Conservation (phyloP, 2,329 filamentous ascomycete genomes). For the Diplodia seriata region DNA sequence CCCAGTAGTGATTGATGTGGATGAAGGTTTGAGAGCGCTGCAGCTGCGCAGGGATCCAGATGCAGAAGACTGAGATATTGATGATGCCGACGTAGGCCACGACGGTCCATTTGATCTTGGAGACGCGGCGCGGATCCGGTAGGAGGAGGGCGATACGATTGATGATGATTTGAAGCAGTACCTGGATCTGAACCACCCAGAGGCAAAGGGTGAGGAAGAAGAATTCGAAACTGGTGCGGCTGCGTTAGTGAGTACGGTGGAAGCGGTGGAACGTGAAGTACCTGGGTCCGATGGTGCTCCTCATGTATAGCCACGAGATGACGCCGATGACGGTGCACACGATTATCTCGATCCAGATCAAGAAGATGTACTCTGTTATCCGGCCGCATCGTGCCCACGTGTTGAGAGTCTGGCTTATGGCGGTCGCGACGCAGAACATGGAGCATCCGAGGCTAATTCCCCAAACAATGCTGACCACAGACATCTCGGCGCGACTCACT, state of each 20-base stretch:
- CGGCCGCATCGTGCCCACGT: conserved; percentile 9
- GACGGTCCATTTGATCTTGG: conserved; percentile 35
- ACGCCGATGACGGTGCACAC: conserved; percentile 51
- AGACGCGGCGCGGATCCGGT: conserved; percentile 36
- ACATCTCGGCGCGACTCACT: conserved; percentile 10
- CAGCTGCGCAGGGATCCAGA: conserved; percentile 43
- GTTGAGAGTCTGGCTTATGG: conserved; percentile 2
- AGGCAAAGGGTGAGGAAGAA: conserved; percentile 40
- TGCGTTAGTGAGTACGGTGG: neutral
- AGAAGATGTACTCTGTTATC: conserved; percentile 44
- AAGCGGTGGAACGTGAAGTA: conserved; percentile 28
- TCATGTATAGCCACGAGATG: conserved; percentile 51
- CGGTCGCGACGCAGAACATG: conserved; percentile 13
- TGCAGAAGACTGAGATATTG: conserved; percentile 42
- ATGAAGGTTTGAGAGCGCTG: conserved; percentile 39
- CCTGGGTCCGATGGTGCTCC: conserved; percentile 46
- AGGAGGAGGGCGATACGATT: conserved; percentile 42
- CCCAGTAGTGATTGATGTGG: conserved; percentile 55
- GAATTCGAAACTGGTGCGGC: conserved; percentile 32
- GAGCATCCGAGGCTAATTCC: conserved; percentile 19
- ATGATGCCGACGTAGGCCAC: conserved; percentile 37
- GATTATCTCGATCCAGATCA: conserved; percentile 57
- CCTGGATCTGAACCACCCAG: conserved; percentile 54
- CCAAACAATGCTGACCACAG: conserved; percentile 17
- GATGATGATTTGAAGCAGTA: conserved; percentile 40